These are phyloP conservation scores for Wickerhamomyces ciferrii DNA, from an alignment of 805 yeast species.

Conservation along the genomic window DNA sequence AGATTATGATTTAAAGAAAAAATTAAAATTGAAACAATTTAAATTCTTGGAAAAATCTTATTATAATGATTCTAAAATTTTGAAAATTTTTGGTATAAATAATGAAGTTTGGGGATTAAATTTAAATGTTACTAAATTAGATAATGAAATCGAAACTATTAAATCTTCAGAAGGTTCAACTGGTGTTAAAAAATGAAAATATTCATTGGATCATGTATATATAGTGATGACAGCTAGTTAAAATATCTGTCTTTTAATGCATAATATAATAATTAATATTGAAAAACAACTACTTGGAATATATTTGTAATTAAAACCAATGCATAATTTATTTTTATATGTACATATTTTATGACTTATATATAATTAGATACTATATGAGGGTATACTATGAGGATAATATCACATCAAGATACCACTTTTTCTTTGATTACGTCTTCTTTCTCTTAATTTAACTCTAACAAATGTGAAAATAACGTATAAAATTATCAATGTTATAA, in stretches of 20 bases:
- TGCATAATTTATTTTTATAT: too few relatives aligned
- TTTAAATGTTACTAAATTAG: slow-evolving; percentile 14
- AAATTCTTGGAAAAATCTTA: slow-evolving; percentile 22
- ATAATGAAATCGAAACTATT: slow-evolving; percentile 4
- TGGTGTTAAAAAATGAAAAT: slow-evolving; percentile 10
- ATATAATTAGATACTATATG: too few relatives aligned
- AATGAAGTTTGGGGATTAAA: slow-evolving; percentile 21
- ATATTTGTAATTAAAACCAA: too few relatives aligned
- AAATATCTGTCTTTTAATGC: too few relatives aligned
- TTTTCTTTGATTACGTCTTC: slow-evolving; percentile 12
- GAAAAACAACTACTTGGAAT: too few relatives aligned
- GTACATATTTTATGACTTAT: too few relatives aligned
- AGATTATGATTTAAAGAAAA: slow-evolving; percentile 34
- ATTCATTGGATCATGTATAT: too few relatives aligned
- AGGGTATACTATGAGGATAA: too few relatives aligned
- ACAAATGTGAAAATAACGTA: slow-evolving; percentile 20
- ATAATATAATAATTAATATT: too few relatives aligned
- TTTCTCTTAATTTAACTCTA: slow-evolving; percentile 20
- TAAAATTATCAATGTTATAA: slow-evolving; percentile 22
- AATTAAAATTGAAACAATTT: slow-evolving; percentile 40
- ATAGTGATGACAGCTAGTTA: too few relatives aligned
- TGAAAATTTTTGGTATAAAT: slow-evolving; percentile 13
- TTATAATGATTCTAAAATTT: slow-evolving; percentile 7
- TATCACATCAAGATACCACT: slow-evolving; percentile 20
- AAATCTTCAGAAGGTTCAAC: slow-evolving; percentile 14